These are phyloP conservation scores for Bullera alba DNA, from an alignment of 768 basidiomycete genomes.

Conservation along the genomic window DNA sequence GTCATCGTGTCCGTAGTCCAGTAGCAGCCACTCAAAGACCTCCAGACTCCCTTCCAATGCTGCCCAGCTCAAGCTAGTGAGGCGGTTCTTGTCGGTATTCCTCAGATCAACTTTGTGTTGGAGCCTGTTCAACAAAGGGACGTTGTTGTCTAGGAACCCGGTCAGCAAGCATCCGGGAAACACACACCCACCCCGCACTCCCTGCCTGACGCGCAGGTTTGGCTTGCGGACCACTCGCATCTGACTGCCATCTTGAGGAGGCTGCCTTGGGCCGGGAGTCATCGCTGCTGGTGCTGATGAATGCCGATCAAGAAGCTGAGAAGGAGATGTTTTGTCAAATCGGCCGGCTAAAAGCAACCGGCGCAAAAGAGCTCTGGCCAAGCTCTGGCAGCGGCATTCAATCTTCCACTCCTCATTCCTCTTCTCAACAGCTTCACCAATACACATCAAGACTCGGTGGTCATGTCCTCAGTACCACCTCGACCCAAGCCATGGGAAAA, in stretches of 20 bases:
- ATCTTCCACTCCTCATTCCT: no score
- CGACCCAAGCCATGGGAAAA: slow-evolving; percentile 37
- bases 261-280: no score
- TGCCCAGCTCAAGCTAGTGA: slow-evolving; percentile 87
- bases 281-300: no score
- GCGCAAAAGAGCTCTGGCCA: no score
- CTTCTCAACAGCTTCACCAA: background rate
- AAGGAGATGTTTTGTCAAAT: no score
- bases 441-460: no score
- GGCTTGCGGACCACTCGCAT: slow-evolving; percentile 29
- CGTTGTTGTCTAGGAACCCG: slow-evolving; percentile 69
- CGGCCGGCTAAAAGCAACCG: no score
- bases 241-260: slow-evolving; percentile 11
- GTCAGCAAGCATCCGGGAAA: background rate
- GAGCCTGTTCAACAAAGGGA: slow-evolving; percentile 83
- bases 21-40: slow-evolving; percentile 76
- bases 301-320: background rate
- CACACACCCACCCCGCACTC: slow-evolving; percentile 37
- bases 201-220: slow-evolving; percentile 32
- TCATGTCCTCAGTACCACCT: slow-evolving; percentile 25
- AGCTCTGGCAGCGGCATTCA: no score
- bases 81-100: slow-evolving; percentile 76
- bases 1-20: slow-evolving; percentile 83
- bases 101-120: slow-evolving; percentile 69
- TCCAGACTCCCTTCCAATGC: slow-evolving; percentile 82